Conservation (phyloP, 441 rosid species). For the Gossypium gossypioides region DNA sequence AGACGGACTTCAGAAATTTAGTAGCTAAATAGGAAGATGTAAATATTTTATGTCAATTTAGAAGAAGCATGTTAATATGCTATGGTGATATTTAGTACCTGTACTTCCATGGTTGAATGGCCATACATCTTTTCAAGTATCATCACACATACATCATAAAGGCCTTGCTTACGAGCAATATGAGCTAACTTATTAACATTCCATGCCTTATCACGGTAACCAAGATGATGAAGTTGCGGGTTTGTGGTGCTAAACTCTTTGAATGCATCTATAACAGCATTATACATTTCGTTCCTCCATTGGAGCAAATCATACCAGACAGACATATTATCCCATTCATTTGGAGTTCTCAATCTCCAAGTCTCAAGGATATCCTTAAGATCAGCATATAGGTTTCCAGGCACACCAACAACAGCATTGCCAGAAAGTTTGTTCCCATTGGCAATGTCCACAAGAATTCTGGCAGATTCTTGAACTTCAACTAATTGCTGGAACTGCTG, state of each 20-base stretch:
- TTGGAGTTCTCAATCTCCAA: conserved; percentile 94
- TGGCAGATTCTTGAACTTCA: conserved; percentile 93
- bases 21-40: background rate
- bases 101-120: conserved; percentile 96
- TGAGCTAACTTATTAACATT: conserved; percentile 96
- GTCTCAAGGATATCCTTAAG: conserved; percentile 96
- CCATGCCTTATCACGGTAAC: conserved; percentile 98
- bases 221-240: conserved; percentile 90
- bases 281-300: conserved; percentile 98
- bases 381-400: conserved; percentile 77
- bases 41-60: background rate
- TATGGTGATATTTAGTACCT: conserved; percentile 41
- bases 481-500: conserved; percentile 95
- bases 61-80: background rate
- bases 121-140: conserved; percentile 97
- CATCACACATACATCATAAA: conserved; percentile 77
- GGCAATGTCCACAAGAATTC: conserved; percentile 72
- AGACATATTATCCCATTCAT: conserved; percentile 96
- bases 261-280: conserved; percentile 81
- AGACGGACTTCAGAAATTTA: background rate
- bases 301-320: conserved; percentile 94
- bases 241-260: conserved; percentile 66
- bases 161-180: conserved; percentile 94
- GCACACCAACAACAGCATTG: conserved; percentile 50
- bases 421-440: conserved; percentile 72